Evolutionary conservation across 768 basidiomycete species (phyloP).

Genomic region (Paxillus ammoniavirescens): DNA sequence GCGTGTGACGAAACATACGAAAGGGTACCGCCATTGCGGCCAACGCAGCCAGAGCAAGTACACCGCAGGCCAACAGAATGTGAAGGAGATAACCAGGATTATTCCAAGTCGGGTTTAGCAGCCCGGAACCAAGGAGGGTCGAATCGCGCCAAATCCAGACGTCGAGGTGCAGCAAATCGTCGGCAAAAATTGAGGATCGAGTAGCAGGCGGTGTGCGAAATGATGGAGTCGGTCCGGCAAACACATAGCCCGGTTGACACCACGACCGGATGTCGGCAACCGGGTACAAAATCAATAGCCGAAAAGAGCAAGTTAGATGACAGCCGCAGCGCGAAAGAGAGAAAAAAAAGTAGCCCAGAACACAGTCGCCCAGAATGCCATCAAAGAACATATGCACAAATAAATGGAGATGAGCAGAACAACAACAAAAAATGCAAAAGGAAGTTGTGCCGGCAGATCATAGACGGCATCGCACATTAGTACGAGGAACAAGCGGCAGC

Average conservation of each 20-base stretch:
- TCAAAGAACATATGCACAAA: background rate
- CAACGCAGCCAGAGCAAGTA: background rate
- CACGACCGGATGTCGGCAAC: constrained; percentile 6
- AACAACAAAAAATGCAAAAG: background rate
- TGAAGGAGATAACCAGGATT: background rate
- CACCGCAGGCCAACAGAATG: background rate
- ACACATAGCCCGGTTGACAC: constrained; percentile 15
- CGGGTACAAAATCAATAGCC: constrained; percentile 9
- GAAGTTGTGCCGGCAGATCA: background rate
- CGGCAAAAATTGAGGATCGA: constrained; percentile 3
- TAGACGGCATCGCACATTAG: background rate
- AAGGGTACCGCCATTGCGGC: background rate
- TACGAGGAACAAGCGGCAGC: too few relatives aligned
- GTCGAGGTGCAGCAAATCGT: constrained; percentile 6
- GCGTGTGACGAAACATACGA: background rate
- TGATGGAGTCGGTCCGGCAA: too few relatives aligned
- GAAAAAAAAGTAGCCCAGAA: background rate
- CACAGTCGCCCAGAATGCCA: background rate
- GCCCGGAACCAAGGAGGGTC: background rate
- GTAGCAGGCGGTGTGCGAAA: background rate
- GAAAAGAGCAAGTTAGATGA: background rate
- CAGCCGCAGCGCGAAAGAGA: background rate
- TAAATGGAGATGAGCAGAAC: background rate
- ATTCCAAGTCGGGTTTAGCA: background rate
- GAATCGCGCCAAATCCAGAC: constrained; percentile 9